Base-by-base conservation (phyloP, 148 eudicot species). In the Dianthus caryophyllus region DNA sequence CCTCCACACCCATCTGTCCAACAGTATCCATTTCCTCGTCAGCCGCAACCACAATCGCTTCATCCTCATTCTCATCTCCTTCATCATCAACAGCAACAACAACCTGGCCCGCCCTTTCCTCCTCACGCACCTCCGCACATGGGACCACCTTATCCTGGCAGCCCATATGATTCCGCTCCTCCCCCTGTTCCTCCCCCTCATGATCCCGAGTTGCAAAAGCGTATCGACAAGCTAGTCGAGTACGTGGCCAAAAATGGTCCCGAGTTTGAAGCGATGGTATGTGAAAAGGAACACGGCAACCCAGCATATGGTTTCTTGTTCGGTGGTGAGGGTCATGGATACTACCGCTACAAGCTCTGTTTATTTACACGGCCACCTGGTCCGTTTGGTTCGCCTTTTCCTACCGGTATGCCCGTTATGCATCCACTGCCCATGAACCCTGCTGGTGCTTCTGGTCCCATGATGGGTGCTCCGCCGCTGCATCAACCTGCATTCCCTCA, bases 241-340 rank as follows among this genome's bases (percentile, higher is more conserved):
- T 94, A 94, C 74, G 82, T 84, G 52, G 88, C 86, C 64, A 94
- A 86, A 81, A 86, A 90, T 68, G 98, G 98, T 50, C 96, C 90
- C 14, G 98, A 88, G 65, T 94, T 94, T 65, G 98, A 90, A 73
- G 97, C 90, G 52, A 87, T 88, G 88, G 84, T 90, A 41, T 83
- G 97, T 25, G 97, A 90, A 71, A 87, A 84, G 70, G 92, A 94
- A 63, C 85, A 86, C 64, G 86, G 87, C 47, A 94, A 90, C 68
- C 98, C 98, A 13, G 90, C 82, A 50, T 94, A 94, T 36, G 76
- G 85, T 69, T 90, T 94, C 68, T 78, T 90, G 69, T 90, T 90
- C 74, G 98, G 98, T 53, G 98, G 98, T 24, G 96, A 90, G 59
- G 97, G 98, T 41, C 87, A 94, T 76, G 83, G 84, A 72, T 94